Conservation (phyloP, 768 basidiomycete genomes). For the Mrakia blollopis region DNA sequence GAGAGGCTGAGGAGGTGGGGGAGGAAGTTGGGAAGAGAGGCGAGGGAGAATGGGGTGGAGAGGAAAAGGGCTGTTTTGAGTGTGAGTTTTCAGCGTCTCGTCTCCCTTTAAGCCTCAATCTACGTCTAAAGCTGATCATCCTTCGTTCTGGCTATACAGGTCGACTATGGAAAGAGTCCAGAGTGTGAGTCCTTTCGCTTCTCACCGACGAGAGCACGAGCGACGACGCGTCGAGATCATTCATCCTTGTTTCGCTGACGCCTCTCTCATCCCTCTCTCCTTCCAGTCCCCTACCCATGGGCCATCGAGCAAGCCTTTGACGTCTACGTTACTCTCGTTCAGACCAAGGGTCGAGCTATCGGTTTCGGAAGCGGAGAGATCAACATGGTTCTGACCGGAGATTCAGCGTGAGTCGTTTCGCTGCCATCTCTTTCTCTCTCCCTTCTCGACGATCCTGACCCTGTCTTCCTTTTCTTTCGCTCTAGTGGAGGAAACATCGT, state of each 20-base stretch:
- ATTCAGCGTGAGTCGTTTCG: slow-evolving; percentile 78
- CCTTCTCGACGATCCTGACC: not conserved
- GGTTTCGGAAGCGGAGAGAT: slow-evolving; percentile 83
- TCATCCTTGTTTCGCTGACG: not conserved
- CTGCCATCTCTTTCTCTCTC: not conserved
- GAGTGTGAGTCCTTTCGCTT: slow-evolving; percentile 60
- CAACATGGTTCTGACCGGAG: slow-evolving; percentile 75
- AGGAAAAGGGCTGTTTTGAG: slow-evolving; percentile 67
- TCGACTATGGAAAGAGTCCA: slow-evolving; percentile 95
- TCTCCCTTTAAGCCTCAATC: too few relatives aligned
- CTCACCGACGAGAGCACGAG: not conserved
- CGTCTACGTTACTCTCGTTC: slow-evolving; percentile 71
- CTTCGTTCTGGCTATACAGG: not conserved
- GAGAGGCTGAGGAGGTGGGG: slow-evolving; percentile 88
- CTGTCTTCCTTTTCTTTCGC: not conserved
- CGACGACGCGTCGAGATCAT: not conserved
- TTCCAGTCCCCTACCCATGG: slow-evolving; percentile 88
- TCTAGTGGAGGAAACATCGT: slow-evolving; percentile 80
- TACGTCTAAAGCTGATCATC: too few relatives aligned
- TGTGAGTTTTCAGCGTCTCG: slow-evolving; percentile 32
- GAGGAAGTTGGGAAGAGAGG: slow-evolving; percentile 37
- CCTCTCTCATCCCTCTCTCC: slow-evolving; percentile 13
- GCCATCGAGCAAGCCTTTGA: slow-evolving; percentile 78
- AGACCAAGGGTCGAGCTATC: slow-evolving; percentile 70
- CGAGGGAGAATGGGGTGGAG: slow-evolving; percentile 47